Conservation (phyloP, 2,329 filamentous ascomycete genomes). For the Aspergillus phoenicis region DNA sequence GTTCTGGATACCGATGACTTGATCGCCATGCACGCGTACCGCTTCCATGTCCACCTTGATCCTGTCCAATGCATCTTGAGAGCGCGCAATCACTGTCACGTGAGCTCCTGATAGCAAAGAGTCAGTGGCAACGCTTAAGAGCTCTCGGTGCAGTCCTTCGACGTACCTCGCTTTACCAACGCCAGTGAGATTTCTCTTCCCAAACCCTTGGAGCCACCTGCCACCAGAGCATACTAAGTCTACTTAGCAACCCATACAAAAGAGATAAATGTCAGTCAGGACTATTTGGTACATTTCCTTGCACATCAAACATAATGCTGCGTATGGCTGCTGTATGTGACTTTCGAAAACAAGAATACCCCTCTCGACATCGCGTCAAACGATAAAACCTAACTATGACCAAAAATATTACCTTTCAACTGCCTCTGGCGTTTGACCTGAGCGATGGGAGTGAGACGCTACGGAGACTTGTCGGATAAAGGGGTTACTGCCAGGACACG, state of each 20-base stretch:
- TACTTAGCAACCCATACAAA: neutral
- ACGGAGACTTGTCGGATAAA: no score
- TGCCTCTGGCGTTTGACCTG: no score
- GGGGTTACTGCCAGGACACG: no score
- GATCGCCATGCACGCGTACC: neutral
- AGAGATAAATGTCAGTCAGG: no score
- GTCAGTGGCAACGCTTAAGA: no score
- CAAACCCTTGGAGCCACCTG: constrained; percentile 15
- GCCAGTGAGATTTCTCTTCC: constrained; percentile 9
- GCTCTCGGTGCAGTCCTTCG: neutral
- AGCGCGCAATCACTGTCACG: constrained; percentile 7
- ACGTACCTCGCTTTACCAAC: neutral
- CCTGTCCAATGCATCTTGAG: neutral
- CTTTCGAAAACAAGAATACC: no score
- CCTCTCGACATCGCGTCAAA: no score
- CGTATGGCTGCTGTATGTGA: no score
- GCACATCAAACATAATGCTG: neutral
- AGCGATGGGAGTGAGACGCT: no score
- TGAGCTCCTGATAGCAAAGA: constrained; percentile 7
- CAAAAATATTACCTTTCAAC: no score
- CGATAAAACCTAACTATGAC: no score
- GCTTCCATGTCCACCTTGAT: neutral
- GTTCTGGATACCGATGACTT: neutral
- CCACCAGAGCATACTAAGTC: neutral
- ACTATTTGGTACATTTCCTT: neutral